Conservation (phyloP, 495 filamentous ascomycete genomes). For the Penicillium argentinense region DNA sequence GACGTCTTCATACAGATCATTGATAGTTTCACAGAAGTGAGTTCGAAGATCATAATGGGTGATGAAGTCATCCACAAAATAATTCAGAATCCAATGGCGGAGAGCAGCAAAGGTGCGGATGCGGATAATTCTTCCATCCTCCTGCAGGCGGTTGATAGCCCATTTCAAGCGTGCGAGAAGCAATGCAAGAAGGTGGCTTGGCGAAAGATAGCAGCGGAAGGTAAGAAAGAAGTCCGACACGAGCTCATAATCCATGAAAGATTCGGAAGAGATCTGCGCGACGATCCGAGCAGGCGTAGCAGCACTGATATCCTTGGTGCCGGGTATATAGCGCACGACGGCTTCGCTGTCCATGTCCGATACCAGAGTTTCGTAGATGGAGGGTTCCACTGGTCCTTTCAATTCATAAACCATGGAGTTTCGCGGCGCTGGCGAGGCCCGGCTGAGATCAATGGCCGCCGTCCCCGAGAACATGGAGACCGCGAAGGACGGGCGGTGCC, state of each 20-base stretch:
- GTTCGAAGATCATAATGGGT: conserved; percentile 75
- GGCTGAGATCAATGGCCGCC: conserved; percentile 39
- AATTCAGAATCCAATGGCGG: conserved; percentile 98
- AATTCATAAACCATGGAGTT: conserved; percentile 45
- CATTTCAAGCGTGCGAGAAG: conserved; percentile 82
- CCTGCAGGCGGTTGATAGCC: conserved; percentile 78
- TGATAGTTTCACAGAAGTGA: conserved; percentile 80
- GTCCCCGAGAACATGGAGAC: conserved; percentile 50
- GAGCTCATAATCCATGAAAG: conserved; percentile 95
- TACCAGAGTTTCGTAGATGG: conserved; percentile 78
- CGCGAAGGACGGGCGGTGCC: conserved; percentile 35
- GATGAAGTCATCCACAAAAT: conserved; percentile 94
- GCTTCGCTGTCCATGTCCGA: conserved; percentile 70
- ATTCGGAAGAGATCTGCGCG: conserved; percentile 95
- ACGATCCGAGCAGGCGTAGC: conserved; percentile 91
- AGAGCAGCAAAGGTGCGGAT: conserved; percentile 96
- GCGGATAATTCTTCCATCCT: conserved; percentile 85
- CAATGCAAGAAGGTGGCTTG: conserved; percentile 73
- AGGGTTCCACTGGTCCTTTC: conserved; percentile 49
- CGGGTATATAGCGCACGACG: conserved; percentile 79
- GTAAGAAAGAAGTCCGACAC: conserved; percentile 98
- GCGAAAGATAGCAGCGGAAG: conserved; percentile 79
- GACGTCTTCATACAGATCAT: conserved; percentile 68
- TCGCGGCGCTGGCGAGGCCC: conserved; percentile 28
- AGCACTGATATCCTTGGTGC: conserved; percentile 74